Evolutionary conservation across 176 grass and related monocot species (phyloP).

Genomic region (Oryza meridionalis): DNA sequence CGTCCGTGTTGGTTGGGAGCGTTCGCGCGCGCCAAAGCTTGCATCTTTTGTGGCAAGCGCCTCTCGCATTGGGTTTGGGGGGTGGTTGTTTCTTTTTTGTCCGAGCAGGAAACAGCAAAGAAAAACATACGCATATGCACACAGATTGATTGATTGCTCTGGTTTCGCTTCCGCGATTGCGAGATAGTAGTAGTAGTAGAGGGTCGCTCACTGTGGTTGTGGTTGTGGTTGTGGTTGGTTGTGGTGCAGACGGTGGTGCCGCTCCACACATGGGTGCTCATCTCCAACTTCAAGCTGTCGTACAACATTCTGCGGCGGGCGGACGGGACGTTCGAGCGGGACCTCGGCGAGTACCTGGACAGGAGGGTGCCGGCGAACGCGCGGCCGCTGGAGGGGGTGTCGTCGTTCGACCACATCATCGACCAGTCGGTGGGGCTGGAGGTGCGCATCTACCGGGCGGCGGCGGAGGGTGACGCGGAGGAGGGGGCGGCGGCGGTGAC

Average conservation of each 20-base stretch:
- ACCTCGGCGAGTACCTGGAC: conserved; percentile 84
- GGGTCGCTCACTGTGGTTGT: neutral
- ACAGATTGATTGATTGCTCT: neutral
- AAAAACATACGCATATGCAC: conserved; percentile 12
- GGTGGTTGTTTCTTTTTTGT: neutral
- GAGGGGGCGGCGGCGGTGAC: conserved; percentile 34
- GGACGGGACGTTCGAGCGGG: conserved; percentile 93
- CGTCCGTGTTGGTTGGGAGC: neutral
- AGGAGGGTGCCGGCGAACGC: conserved; percentile 67
- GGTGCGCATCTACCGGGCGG: conserved; percentile 86
- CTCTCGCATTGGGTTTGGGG: conserved; percentile 32
- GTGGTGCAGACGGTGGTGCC: conserved; percentile 72
- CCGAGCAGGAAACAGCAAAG: conserved; percentile 34
- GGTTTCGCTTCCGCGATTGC: neutral
- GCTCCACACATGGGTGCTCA: conserved; percentile 93
- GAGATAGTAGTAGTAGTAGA: neutral
- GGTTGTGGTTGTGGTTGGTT: conserved; percentile 11
- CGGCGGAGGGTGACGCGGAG: neutral
- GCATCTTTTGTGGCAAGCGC: conserved; percentile 47
- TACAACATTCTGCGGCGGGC: conserved; percentile 93
- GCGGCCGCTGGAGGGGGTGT: conserved; percentile 61
- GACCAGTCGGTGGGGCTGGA: conserved; percentile 62
- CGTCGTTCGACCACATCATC: conserved; percentile 86
- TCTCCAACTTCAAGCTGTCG: conserved; percentile 96
- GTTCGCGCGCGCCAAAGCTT: conserved; percentile 34